A percentile compares a stretch with the other conserved stretches of the same genome.
phyloP scores from a whole-genome alignment of 73 alveolate species.

The Durusdinium trenchii region DNA sequence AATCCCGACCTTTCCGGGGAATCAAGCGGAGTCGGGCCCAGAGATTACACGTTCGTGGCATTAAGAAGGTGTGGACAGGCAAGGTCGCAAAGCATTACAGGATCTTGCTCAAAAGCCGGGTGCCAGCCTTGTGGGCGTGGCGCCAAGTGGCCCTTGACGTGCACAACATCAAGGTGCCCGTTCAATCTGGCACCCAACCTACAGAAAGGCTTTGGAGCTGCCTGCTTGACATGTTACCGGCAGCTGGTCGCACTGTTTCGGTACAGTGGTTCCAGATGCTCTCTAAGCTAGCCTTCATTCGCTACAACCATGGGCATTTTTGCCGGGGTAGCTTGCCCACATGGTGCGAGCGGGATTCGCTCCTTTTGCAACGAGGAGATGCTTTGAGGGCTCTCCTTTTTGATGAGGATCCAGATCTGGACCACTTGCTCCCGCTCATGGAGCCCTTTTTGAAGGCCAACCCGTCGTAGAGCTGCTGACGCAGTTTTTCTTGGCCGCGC shows the following conservation, averaged over 20 bases:
- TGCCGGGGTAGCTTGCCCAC: neutral
- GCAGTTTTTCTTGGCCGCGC: neutral
- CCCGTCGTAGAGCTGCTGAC: too few relatives aligned
- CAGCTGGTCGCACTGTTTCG: neutral
- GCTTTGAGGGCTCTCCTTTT: neutral
- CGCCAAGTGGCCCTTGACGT: neutral
- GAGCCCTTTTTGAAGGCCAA: neutral
- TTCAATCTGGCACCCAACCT: neutral
- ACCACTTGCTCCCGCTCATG: neutral
- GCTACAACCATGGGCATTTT: neutral
- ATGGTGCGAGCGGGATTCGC: neutral
- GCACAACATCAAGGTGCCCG: neutral
- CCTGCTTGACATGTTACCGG: neutral
- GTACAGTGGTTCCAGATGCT: neutral
- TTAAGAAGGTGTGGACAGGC: neutral
- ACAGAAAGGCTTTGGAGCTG: neutral
- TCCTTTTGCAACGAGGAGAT: neutral
- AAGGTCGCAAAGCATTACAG: neutral
- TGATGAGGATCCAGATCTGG: neutral
- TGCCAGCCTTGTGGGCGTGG: neutral
- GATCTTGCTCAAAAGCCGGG: neutral
- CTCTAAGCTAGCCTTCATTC: neutral
- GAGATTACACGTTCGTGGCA: neutral
- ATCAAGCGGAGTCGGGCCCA: neutral
- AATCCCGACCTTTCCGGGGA: neutral